Conservation (phyloP, 495 filamentous ascomycete genomes). For the Penicillium fimorum region DNA sequence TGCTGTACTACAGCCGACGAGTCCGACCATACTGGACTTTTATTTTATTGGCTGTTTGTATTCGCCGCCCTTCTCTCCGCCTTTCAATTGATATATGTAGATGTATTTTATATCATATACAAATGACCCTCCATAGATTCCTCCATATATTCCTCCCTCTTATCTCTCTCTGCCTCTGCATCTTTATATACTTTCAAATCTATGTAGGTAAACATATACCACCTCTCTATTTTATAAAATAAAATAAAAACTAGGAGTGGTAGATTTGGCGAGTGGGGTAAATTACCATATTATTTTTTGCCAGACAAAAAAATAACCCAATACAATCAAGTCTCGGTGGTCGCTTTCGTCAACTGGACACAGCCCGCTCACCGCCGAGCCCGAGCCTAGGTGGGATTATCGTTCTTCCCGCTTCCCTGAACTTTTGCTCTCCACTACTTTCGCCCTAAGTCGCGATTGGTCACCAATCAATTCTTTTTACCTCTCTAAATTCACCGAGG, state of each 20-base stretch:
- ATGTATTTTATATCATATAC: too few species aligned
- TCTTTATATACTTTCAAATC: too few species aligned
- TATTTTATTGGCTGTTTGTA: background rate
- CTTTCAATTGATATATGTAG: background rate
- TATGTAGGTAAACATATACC: too few species aligned
- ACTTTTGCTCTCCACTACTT: slow-evolving; percentile 23
- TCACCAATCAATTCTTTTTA: slow-evolving; percentile 1
- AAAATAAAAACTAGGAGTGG: too few species aligned
- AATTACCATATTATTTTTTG: background rate
- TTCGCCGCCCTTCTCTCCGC: background rate
- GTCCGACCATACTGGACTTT: background rate
- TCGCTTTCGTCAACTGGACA: slow-evolving; percentile 12
- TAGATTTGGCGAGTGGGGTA: background rate
- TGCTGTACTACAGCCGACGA: background rate
- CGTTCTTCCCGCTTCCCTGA: slow-evolving; percentile 31
- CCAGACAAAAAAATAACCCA: background rate
- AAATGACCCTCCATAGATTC: too few species aligned
- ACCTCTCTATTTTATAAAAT: too few species aligned
- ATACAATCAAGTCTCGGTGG: background rate
- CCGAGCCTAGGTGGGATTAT: slow-evolving; percentile 23
- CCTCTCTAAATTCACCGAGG: background rate
- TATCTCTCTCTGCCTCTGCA: too few species aligned
- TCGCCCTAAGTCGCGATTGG: slow-evolving; percentile 4
- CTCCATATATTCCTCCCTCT: too few species aligned
- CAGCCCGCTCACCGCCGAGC: slow-evolving; percentile 17